Conservation (phyloP, 2,329 filamentous ascomycete species). For the Incumbomyces delicatus region DNA sequence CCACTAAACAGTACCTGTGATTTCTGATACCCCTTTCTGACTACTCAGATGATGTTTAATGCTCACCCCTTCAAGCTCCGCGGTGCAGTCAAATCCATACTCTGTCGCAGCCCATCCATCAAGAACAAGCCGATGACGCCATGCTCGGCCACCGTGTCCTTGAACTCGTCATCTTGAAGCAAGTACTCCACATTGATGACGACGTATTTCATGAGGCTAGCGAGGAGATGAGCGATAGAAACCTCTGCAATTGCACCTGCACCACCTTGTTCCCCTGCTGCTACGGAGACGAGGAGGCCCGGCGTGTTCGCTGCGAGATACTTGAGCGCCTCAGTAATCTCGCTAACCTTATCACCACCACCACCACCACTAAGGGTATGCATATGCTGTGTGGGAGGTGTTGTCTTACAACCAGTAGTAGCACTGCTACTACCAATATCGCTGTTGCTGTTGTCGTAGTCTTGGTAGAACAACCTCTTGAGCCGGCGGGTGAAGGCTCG, state of each 20-base stretch:
- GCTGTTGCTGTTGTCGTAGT: too few relatives aligned
- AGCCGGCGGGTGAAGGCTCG: background rate
- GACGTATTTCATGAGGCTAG: background rate
- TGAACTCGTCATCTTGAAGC: conserved; percentile 1
- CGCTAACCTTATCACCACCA: background rate
- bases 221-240: background rate
- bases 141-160: background rate
- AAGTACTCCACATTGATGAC: background rate
- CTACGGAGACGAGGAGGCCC: background rate
- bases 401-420: too few relatives aligned
- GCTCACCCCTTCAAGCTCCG: background rate
- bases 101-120: background rate
- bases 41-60: too few relatives aligned
- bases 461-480: background rate
- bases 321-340: background rate
- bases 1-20: too few relatives aligned
- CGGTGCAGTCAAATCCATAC: background rate
- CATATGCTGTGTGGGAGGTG: too few relatives aligned
- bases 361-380: too few relatives aligned
- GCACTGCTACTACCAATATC: too few relatives aligned
- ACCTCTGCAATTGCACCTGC: background rate
- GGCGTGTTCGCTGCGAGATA: background rate
- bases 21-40: too few relatives aligned
- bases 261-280: too few relatives aligned
- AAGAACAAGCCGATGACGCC: background rate